Evolutionary conservation across 805 yeast species (phyloP).

Genomic region (Tetrapisispora nanseiensis): DNA sequence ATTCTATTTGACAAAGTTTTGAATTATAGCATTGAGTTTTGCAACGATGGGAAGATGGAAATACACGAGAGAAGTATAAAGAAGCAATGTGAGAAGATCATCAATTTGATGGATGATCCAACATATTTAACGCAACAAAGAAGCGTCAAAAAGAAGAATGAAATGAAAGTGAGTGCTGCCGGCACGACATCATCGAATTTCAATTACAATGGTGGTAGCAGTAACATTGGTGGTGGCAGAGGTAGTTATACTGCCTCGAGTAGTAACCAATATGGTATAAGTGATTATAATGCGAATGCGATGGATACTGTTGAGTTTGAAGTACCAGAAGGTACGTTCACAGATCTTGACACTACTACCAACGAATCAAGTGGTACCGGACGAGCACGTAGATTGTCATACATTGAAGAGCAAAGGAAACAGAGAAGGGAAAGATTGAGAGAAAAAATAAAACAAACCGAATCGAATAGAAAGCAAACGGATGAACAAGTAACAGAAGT

Average conservation of each 20-base stretch:
- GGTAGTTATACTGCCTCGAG: background rate
- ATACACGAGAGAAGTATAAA: constrained; percentile 30
- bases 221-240: background rate
- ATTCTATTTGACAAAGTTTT: constrained; percentile 23
- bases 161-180: constrained; percentile 15
- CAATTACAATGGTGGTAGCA: background rate
- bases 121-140: constrained; percentile 25
- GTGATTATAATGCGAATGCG: constrained; percentile 5
- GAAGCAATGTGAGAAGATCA: constrained; percentile 25
- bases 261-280: background rate
- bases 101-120: constrained; percentile 24
- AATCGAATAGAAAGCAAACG: constrained; percentile 17
- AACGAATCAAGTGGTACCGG: background rate
- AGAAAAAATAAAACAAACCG: constrained; percentile 21
- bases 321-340: constrained; percentile 7
- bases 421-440: constrained; percentile 25
- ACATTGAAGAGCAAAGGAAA: constrained; percentile 23
- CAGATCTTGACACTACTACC: constrained; percentile 17
- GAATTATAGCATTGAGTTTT: constrained; percentile 22
- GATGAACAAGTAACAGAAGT: background rate
- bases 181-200: constrained; percentile 1
- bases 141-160: constrained; percentile 20
- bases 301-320: constrained; percentile 4
- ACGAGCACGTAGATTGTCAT: constrained; percentile 13
- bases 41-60: constrained; percentile 31